Evolutionary conservation across 176 grass and related monocot species (phyloP), one percentile per base, ranked within the genome.

Genomic region (Juncus effusus): DNA sequence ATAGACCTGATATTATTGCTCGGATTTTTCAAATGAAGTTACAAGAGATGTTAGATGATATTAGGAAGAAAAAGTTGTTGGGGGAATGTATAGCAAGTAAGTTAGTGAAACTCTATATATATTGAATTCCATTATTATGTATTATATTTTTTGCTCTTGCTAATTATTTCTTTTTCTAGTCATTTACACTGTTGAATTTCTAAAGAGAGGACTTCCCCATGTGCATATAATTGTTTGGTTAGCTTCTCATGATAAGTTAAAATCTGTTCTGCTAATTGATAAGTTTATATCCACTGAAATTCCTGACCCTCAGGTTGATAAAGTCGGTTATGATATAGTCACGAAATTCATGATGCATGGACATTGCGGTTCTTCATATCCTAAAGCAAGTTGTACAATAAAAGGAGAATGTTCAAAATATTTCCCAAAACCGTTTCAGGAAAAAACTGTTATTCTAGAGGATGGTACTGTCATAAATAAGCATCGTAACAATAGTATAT

Each of bases 391-490:
- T n/a, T 79, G 67, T 12, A 79, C 65, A 69, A 16, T 12, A 1
- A 39, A 70, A 1, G 6, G 38, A 0, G 70, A 36, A 3, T 81
- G 72, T 0, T 38, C 2, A 3, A 81, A 61, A 7, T 7, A 81
- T n/a, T 81, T 75, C 7, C 42, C 41, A 3, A 81, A 76, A 45
- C 38, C 3, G 2, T 75, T 62, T 11, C 36, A 28, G 37, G 5
- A 13, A 2, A n/a, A 52, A 6, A 76, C 72, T 12, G 62, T 3
- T 1, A 59, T 81, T 0, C 36, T 72, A 60, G 74, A 83, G 38
- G 74, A 83, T 14, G 53, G 13, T 0, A 77, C 64, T 52, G 60
- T 61, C 13, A 3, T 77, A 36, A 77, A 83, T 3, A 83, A 13
- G 49, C 5, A 61, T 19, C 59, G 52, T 50, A 12, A 77, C 42